Percentiles rank a stretch among this genome's conserved stretches.
Conservation (phyloP, 768 basidiomycete genomes). For the Sarcodon aspratus region DNA sequence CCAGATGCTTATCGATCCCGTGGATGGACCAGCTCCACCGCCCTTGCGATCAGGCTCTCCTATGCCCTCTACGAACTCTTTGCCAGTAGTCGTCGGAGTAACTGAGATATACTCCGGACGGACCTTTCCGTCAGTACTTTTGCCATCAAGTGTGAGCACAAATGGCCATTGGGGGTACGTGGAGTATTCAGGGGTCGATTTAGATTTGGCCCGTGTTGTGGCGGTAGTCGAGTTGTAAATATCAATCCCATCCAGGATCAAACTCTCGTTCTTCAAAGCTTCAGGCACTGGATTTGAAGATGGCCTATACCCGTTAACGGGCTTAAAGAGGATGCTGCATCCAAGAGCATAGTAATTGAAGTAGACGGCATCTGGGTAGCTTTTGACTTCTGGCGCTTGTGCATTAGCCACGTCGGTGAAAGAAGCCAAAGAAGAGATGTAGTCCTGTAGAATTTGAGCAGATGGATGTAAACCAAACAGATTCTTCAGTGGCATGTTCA, state of each 20-base stretch:
- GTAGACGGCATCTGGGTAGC: conserved; percentile 77
- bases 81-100: conserved; percentile 46
- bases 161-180: conserved; percentile 48
- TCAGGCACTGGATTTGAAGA: conserved; percentile 26
- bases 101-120: conserved; percentile 34
- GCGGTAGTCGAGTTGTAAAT: conserved; percentile 56
- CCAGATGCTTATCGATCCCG: conserved; percentile 85
- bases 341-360: conserved; percentile 77
- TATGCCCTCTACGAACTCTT: conserved; percentile 60
- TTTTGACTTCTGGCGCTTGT: conserved; percentile 54
- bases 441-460: conserved; percentile 30
- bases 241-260: conserved; percentile 65
- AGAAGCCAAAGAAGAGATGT: conserved; percentile 24
- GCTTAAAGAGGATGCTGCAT: conserved; percentile 69
- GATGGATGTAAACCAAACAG: conserved; percentile 45
- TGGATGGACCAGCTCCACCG: conserved; percentile 75
- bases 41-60: conserved; percentile 91
- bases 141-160: conserved; percentile 24
- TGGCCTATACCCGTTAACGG: conserved; percentile 53
- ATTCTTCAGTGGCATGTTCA: conserved; percentile 10
- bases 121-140: conserved; percentile 8
- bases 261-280: conserved; percentile 35
- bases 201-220: conserved; percentile 7
- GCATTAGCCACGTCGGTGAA: conserved; percentile 8
- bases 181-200: conserved; percentile 37